These are phyloP conservation scores for Calvatia gigantea DNA, from an alignment of 768 basidiomycete genomes.

Conservation along the genomic window DNA sequence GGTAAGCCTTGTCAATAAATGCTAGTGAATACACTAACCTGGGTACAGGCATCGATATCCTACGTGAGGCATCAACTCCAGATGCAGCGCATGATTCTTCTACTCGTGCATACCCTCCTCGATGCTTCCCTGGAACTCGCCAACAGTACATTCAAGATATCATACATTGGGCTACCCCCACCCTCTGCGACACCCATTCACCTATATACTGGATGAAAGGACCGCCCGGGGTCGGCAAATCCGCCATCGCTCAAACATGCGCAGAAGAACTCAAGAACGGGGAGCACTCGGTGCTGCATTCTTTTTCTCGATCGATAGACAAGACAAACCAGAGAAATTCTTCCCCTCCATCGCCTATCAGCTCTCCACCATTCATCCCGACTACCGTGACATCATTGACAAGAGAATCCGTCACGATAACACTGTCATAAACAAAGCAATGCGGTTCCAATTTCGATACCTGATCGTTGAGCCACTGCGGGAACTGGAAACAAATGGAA, in stretches of 20 bases:
- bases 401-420: background rate
- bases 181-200: background rate
- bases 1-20: background rate
- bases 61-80: background rate
- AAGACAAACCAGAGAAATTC: background rate
- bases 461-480: background rate
- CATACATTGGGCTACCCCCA: background rate
- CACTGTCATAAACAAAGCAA: background rate
- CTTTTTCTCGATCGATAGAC: background rate
- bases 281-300: background rate
- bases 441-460: background rate
- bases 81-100: background rate
- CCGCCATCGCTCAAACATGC: constrained; percentile 2
- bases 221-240: background rate
- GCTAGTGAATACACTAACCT: background rate
- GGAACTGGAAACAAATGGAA: background rate
- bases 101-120: background rate
- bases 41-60: background rate
- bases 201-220: constrained; percentile 2
- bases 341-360: constrained; percentile 8
- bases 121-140: background rate
- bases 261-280: background rate
- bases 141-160: constrained; percentile 10
- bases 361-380: background rate
- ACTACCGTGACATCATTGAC: background rate